These are phyloP conservation scores for Trifolium fragiferum DNA, from an alignment of 306 rosid species.

Conservation along the genomic window DNA sequence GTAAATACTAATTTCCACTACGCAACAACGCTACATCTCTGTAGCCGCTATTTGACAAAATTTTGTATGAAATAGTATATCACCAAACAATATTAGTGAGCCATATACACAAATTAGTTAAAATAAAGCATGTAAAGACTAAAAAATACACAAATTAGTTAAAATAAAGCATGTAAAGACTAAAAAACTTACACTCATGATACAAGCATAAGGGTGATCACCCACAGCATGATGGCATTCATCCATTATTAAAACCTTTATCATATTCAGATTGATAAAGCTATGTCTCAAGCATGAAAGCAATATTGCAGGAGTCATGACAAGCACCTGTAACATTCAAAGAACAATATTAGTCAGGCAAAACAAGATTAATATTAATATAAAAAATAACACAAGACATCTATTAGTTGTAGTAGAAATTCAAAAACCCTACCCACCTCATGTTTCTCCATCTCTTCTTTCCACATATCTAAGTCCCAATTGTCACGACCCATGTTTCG, in stretches of 20 bases:
- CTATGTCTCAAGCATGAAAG: conserved; percentile 69
- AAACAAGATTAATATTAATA: conserved; percentile 6
- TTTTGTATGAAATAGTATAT: neutral
- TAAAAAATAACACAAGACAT: conserved; percentile 17
- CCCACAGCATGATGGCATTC: conserved; percentile 93
- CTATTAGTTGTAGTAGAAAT: neutral
- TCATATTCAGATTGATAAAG: conserved; percentile 71
- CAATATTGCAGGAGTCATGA: conserved; percentile 86
- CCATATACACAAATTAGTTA: too few species aligned
- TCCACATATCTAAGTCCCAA: conserved; percentile 69
- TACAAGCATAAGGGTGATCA: conserved; percentile 66
- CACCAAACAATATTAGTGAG: neutral
- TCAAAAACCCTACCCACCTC: conserved; percentile 60
- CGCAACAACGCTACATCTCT: too few species aligned
- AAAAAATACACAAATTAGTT: conserved; percentile 47
- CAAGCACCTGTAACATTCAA: conserved; percentile 65
- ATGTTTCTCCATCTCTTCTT: conserved; percentile 51
- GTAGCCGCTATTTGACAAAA: neutral
- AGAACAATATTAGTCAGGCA: conserved; percentile 14
- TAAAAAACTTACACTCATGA: conserved; percentile 70
- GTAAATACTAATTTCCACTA: conserved; percentile 6
- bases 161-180: conserved; percentile 16
- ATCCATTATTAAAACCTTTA: conserved; percentile 78
- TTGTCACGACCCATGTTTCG: conserved; percentile 79
- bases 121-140: conserved; percentile 9